Percentiles rank a stretch among this genome's conserved stretches.
These are phyloP conservation scores for Inonotus obliquus DNA, from an alignment of 1,284 basidiomycete species.

Conservation along the genomic window DNA sequence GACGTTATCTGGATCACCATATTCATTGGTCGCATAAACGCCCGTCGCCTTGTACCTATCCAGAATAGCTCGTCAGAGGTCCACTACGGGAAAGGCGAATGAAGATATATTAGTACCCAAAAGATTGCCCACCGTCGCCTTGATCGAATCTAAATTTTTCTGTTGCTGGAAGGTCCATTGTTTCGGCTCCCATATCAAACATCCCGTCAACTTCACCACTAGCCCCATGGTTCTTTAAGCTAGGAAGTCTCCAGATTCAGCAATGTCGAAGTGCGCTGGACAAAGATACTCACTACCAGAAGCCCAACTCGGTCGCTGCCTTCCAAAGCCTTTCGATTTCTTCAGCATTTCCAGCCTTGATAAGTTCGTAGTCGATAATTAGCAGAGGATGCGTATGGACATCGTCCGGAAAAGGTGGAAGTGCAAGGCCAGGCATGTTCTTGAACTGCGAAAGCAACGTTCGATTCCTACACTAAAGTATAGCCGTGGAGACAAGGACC, in stretches of 20 bases:
- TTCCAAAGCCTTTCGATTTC: conserved; percentile 48
- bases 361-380: conserved; percentile 44
- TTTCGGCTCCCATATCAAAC: conserved; percentile 56
- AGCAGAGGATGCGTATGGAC: conserved; percentile 41
- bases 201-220: conserved; percentile 46
- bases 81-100: not conserved
- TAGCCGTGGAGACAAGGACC: no score
- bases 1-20: conserved; percentile 48
- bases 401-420: conserved; percentile 45
- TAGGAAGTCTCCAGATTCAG: conserved; percentile 23
- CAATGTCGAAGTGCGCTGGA: not conserved
- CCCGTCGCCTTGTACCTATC: conserved; percentile 61
- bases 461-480: no score
- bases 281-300: conserved; percentile 47
- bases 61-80: not conserved
- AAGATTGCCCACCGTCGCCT: conserved; percentile 56
- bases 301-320: conserved; percentile 46
- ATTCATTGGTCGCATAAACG: conserved; percentile 56
- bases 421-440: conserved; percentile 13
- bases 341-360: conserved; percentile 32
- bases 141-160: conserved; percentile 65
- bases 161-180: conserved; percentile 51
- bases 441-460: not conserved
- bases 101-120: conserved; percentile 40
- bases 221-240: conserved; percentile 57